A percentile compares a stretch with the other conserved stretches of the same genome.
Conservation (phyloP, 495 filamentous ascomycete species). For the Lepraria neglecta region DNA sequence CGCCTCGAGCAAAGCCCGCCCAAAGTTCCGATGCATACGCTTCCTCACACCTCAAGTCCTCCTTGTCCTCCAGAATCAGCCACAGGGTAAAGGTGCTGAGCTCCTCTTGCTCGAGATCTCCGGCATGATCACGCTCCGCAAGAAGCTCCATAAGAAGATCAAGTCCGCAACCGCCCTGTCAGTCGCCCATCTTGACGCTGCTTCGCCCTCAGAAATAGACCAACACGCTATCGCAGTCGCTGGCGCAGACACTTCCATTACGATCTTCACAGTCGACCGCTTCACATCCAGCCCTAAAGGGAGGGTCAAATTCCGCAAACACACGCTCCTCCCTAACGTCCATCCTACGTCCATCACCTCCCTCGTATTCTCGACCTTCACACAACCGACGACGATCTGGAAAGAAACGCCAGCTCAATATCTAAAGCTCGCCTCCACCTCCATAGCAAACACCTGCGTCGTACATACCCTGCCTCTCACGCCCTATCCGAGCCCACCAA, state of each 20-base stretch:
- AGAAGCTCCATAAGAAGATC: constrained; percentile 49
- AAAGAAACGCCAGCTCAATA: constrained; percentile 48
- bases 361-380: constrained; percentile 69
- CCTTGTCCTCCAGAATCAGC: constrained; percentile 46
- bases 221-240: constrained; percentile 78
- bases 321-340: constrained; percentile 61
- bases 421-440: constrained; percentile 77
- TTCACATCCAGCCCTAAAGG: constrained; percentile 35
- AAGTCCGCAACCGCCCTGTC: constrained; percentile 69
- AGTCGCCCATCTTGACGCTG: constrained; percentile 56
- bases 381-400: constrained; percentile 47
- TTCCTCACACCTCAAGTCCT: constrained; percentile 58
- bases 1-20: constrained; percentile 38
- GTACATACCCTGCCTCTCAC: constrained; percentile 77
- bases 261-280: constrained; percentile 66
- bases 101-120: constrained; percentile 58
- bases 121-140: constrained; percentile 45
- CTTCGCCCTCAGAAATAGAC: constrained; percentile 48
- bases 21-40: constrained; percentile 61
- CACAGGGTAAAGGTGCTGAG: constrained; percentile 56
- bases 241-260: constrained; percentile 74
- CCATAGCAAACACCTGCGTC: constrained; percentile 76
- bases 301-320: constrained; percentile 51
- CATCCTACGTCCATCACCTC: constrained; percentile 84
- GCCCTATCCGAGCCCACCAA: constrained; percentile 42